A percentile compares a stretch with the other conserved stretches of the same genome.
These are phyloP conservation scores for Fusarium albidum DNA, from an alignment of 2,329 filamentous ascomycete species.

Conservation along the genomic window DNA sequence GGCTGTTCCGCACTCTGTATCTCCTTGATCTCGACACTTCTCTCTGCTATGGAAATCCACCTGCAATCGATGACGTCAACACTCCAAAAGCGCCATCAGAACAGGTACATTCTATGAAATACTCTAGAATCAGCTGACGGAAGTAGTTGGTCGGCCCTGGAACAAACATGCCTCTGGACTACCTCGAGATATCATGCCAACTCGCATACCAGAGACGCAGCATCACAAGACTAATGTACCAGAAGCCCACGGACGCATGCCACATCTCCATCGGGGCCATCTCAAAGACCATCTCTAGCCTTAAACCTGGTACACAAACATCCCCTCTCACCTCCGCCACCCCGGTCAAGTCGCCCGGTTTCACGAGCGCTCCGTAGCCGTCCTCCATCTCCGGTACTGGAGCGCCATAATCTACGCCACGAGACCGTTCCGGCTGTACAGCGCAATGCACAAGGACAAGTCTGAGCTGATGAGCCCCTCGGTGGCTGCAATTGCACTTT, in stretches of 20 bases:
- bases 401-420: constrained; percentile 17
- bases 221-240: constrained; percentile 7
- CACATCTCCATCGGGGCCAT: constrained; percentile 1
- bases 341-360: constrained; percentile 7
- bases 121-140: no score
- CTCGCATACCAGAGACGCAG: neutral
- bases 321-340: constrained; percentile 4
- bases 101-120: neutral
- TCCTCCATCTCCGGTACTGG: constrained; percentile 20
- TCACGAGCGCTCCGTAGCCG: constrained; percentile 11
- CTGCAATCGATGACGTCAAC: constrained; percentile 3
- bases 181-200: constrained; percentile 6
- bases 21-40: constrained; percentile 14
- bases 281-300: neutral
- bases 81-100: constrained; percentile 5
- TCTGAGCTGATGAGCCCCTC: no score
- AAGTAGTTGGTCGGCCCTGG: constrained; percentile 3
- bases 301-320: neutral
- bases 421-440: constrained; percentile 7
- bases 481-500: no score
- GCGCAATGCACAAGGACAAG: no score
- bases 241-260: neutral
- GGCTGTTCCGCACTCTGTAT: constrained; percentile 12
- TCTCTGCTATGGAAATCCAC: constrained; percentile 7
- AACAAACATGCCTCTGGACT: constrained; percentile 9